These are phyloP conservation scores for Cladorrhinum samala DNA, from an alignment of 495 filamentous ascomycete species.

Conservation along the genomic window DNA sequence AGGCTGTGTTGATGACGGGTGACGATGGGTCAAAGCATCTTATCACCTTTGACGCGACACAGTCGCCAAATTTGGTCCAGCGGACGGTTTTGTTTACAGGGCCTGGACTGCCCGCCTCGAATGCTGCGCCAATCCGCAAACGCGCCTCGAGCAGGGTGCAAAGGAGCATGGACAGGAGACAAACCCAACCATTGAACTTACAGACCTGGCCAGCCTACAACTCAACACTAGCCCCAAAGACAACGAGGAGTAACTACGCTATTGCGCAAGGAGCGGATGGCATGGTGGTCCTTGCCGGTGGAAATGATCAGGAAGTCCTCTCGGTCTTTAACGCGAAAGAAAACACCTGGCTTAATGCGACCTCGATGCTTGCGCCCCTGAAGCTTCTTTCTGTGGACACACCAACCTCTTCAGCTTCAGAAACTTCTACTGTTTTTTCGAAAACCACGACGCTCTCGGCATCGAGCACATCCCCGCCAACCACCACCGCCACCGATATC, in stretches of 20 bases:
- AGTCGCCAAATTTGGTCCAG: slow-evolving; percentile 70
- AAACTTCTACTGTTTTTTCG: slow-evolving; percentile 26
- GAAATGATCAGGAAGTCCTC: slow-evolving; percentile 57
- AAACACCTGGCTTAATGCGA: slow-evolving; percentile 79
- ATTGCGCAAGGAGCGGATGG: slow-evolving; percentile 47
- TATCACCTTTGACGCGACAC: slow-evolving; percentile 69
- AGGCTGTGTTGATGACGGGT: slow-evolving; percentile 58
- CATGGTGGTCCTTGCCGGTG: slow-evolving; percentile 72
- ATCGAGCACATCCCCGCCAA: slow-evolving; percentile 27
- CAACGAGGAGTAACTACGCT: slow-evolving; percentile 42
- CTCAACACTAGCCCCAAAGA: slow-evolving; percentile 58
- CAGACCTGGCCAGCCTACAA: slow-evolving; percentile 77
- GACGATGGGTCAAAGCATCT: slow-evolving; percentile 80
- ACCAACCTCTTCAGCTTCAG: slow-evolving; percentile 30
- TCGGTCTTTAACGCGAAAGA: slow-evolving; percentile 73
- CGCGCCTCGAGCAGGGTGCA: slow-evolving; percentile 16
- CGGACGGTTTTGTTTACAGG: slow-evolving; percentile 51
- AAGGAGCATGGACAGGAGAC: slow-evolving; percentile 28
- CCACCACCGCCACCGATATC: slow-evolving; percentile 5
- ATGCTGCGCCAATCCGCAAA: slow-evolving; percentile 29
- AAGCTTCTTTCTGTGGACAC: slow-evolving; percentile 27
- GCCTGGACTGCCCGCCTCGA: slow-evolving; percentile 40
- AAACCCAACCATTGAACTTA: slow-evolving; percentile 36
- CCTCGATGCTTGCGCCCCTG: slow-evolving; percentile 51
- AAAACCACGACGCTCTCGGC: slow-evolving; percentile 35